Evolutionary conservation across 352 stramenopile species (phyloP).

Genomic region (Phytopythium vexans): DNA sequence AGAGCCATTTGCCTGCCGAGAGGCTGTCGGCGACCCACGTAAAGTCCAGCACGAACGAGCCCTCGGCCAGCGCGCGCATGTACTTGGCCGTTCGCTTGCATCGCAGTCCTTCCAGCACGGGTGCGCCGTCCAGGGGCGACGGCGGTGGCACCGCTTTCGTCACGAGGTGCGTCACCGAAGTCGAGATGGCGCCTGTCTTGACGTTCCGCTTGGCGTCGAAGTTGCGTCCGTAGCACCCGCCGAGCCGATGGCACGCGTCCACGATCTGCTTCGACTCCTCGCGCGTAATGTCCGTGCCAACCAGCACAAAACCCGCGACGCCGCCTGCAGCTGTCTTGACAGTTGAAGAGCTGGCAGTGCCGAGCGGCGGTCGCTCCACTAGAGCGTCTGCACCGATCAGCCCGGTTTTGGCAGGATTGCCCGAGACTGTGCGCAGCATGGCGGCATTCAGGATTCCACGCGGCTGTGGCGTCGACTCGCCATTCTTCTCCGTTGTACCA

Average conservation of each 20-base stretch:
- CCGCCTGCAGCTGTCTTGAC: background rate
- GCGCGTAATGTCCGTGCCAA: conserved; percentile 54
- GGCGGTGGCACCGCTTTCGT: conserved; percentile 31
- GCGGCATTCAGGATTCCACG: conserved; percentile 13
- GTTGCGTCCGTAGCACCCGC: conserved; percentile 64
- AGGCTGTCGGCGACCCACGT: conserved; percentile 73
- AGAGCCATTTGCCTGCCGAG: conserved; percentile 55
- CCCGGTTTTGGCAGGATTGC: conserved; percentile 9
- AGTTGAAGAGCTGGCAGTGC: conserved; percentile 5
- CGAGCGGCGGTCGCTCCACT: conserved; percentile 10
- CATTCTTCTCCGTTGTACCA: background rate
- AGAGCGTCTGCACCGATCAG: background rate
- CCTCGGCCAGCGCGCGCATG: conserved; percentile 79
- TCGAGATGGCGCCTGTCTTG: conserved; percentile 29
- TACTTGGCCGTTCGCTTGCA: conserved; percentile 86
- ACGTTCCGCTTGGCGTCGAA: conserved; percentile 67
- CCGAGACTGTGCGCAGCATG: conserved; percentile 9
- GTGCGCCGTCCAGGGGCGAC: background rate
- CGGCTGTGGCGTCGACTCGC: background rate
- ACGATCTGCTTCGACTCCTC: conserved; percentile 55
- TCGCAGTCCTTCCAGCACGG: conserved; percentile 18
- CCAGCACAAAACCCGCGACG: conserved; percentile 37
- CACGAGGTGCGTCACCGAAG: conserved; percentile 75
- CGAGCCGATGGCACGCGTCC: conserved; percentile 53
- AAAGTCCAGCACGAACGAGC: conserved; percentile 72